phyloP scores from a whole-genome alignment of 495 filamentous ascomycete genomes.

The Hypoxylon crocopeplum region DNA sequence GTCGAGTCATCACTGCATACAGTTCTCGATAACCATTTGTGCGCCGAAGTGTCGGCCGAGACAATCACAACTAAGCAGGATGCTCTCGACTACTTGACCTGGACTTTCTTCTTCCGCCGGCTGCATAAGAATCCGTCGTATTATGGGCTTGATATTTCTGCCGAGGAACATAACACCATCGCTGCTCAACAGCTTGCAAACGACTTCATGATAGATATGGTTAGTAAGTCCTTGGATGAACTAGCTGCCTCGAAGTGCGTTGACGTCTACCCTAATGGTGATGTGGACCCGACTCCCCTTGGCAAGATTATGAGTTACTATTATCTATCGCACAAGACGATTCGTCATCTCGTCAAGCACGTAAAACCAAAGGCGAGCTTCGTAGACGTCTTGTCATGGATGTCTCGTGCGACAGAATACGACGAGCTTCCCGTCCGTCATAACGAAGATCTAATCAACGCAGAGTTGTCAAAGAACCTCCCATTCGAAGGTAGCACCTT shows the following conservation, averaged over 20 bases:
- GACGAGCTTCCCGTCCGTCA: constrained; percentile 98
- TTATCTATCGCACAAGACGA: constrained; percentile 95
- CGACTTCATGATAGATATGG: constrained; percentile 89
- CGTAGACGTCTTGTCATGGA: constrained; percentile 88
- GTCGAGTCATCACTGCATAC: constrained; percentile 97
- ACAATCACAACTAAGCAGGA: constrained; percentile 95
- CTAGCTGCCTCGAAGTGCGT: constrained; percentile 85
- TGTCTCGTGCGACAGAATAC: constrained; percentile 93
- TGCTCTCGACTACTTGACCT: constrained; percentile 95
- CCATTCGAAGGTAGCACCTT: constrained; percentile 62
- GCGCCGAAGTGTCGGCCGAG: constrained; percentile 91
- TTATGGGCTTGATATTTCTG: constrained; percentile 93
- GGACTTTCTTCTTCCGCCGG: constrained; percentile 99
- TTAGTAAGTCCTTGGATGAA: constrained; percentile 82
- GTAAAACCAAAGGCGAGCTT: constrained; percentile 81
- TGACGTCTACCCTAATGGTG: constrained; percentile 79
- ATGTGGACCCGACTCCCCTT: constrained; percentile 85
- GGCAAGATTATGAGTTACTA: constrained; percentile 99
- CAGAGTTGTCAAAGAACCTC: constrained; percentile 82
- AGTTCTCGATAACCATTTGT: constrained; percentile 95
- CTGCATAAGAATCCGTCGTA: constrained; percentile 98
- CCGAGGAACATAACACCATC: constrained; percentile 91
- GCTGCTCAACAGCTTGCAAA: constrained; percentile 84
- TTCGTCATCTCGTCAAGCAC: constrained; percentile 78
- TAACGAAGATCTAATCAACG: constrained; percentile 98